A percentile compares a stretch with the other conserved stretches of the same genome.
These are phyloP conservation scores for Diversispora eburnea DNA, from an alignment of 192 early-diverging fungal genomes.

Conservation along the genomic window DNA sequence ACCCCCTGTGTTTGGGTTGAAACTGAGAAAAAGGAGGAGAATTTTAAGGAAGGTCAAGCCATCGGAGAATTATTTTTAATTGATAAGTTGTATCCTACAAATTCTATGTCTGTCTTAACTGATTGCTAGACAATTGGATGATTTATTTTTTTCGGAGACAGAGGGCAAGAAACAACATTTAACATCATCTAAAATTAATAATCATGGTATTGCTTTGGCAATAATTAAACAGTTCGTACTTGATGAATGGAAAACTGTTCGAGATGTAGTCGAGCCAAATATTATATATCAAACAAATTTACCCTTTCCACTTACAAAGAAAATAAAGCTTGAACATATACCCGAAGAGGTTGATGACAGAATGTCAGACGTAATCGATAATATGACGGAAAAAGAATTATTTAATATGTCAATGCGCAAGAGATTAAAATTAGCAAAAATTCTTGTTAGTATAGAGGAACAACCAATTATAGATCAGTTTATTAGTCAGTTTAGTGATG, in stretches of 20 bases:
- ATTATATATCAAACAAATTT: background rate
- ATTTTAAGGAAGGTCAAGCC: constrained; percentile 11
- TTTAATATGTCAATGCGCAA: constrained; percentile 13
- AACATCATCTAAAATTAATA: no score
- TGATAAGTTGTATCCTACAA: background rate
- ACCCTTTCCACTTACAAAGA: constrained; percentile 4
- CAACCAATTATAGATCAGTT: constrained; percentile 10
- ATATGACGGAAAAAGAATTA: constrained; percentile 21
- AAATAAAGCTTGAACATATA: background rate
- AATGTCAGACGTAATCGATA: background rate
- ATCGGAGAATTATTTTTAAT: constrained; percentile 20
- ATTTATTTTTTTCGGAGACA: background rate
- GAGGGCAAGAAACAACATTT: background rate
- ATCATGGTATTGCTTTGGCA: no score
- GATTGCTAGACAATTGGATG: background rate
- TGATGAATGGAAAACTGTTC: background rate
- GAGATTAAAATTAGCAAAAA: background rate
- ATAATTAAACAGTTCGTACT: no score
- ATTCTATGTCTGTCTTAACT: constrained; percentile 6
- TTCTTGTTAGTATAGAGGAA: background rate
- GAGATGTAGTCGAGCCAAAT: background rate
- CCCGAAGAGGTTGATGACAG: background rate
- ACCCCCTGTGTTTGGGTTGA: constrained; percentile 13
- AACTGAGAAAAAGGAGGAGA: background rate
- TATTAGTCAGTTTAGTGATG: no score